Percentiles rank a stretch among this genome's conserved stretches.
Evolutionary conservation across 805 yeast species (phyloP).

Genomic region (Candida easanensis): DNA sequence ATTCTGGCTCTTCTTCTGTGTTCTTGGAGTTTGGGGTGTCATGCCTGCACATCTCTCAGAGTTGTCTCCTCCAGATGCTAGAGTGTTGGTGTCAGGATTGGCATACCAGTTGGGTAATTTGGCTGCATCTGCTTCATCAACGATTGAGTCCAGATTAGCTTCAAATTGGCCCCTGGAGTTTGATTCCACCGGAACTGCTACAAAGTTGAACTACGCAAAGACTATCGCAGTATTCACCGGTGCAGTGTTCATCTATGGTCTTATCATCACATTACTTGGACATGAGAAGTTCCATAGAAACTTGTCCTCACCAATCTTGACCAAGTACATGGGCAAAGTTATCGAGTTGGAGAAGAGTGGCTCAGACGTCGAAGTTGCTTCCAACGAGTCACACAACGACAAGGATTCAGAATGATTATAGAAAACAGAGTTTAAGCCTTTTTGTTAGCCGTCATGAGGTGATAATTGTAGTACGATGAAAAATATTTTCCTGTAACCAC

Average conservation of each 20-base stretch:
- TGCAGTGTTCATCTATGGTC: slow-evolving; percentile 54
- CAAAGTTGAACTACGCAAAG: slow-evolving; percentile 50
- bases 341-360: slow-evolving; percentile 4
- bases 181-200: slow-evolving; percentile 30
- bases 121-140: slow-evolving; percentile 67
- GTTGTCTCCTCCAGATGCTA: slow-evolving; percentile 62
- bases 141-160: slow-evolving; percentile 65
- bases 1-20: slow-evolving; percentile 61
- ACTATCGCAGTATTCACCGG: slow-evolving; percentile 73
- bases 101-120: slow-evolving; percentile 73
- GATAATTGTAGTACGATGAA: too few relatives aligned
- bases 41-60: slow-evolving; percentile 65
- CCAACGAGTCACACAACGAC: too few relatives aligned
- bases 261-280: slow-evolving; percentile 49
- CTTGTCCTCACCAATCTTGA: slow-evolving; percentile 31
- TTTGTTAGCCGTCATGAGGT: slow-evolving; percentile 66
- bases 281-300: slow-evolving; percentile 50
- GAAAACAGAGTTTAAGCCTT: slow-evolving; percentile 85
- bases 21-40: slow-evolving; percentile 76
- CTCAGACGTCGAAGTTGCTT: slow-evolving; percentile 62
- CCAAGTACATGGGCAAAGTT: slow-evolving; percentile 28
- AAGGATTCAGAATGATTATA: slow-evolving; percentile 36
- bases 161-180: slow-evolving; percentile 50
- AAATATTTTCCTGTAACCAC: too few relatives aligned
- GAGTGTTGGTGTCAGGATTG: slow-evolving; percentile 60